phyloP scores from a whole-genome alignment of 2,329 filamentous ascomycete genomes.

The Fusarium guadeloupense region DNA sequence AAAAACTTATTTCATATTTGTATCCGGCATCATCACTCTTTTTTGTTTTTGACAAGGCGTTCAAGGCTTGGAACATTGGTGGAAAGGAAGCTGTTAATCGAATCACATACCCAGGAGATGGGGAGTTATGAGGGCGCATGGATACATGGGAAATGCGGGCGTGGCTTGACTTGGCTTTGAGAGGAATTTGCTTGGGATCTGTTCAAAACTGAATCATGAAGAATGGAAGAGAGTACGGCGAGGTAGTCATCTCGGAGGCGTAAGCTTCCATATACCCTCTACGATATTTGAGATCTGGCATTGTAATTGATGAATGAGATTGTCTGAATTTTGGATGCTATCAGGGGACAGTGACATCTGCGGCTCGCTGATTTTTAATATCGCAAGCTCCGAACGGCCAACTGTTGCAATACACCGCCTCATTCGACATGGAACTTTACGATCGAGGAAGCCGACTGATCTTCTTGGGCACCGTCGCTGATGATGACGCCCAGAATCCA shows the following conservation, averaged over 20 bases:
- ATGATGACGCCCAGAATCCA: slow-evolving; percentile 88
- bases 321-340: slow-evolving; percentile 1
- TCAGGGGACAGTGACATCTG: background rate
- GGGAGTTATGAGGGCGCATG: slow-evolving; percentile 43
- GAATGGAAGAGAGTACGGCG: slow-evolving; percentile 12
- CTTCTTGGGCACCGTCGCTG: slow-evolving; percentile 60
- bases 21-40: slow-evolving; percentile 9
- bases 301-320: slow-evolving; percentile 25
- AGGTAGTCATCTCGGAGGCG: slow-evolving; percentile 12
- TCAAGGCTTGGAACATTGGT: slow-evolving; percentile 24
- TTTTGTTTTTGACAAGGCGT: slow-evolving; percentile 35
- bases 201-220: slow-evolving; percentile 25
- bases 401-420: background rate
- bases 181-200: slow-evolving; percentile 32
- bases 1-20: background rate
- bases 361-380: background rate
- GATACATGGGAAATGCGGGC: slow-evolving; percentile 29
- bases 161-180: slow-evolving; percentile 17
- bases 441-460: background rate
- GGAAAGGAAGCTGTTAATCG: slow-evolving; percentile 34
- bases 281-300: slow-evolving; percentile 26
- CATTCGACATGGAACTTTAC: slow-evolving; percentile 40
- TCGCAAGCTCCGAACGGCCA: background rate
- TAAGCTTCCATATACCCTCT: slow-evolving; percentile 39
- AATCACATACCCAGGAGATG: slow-evolving; percentile 41